These are phyloP conservation scores for Mallotus japonicus DNA, from an alignment of 441 rosid genomes.

Conservation along the genomic window DNA sequence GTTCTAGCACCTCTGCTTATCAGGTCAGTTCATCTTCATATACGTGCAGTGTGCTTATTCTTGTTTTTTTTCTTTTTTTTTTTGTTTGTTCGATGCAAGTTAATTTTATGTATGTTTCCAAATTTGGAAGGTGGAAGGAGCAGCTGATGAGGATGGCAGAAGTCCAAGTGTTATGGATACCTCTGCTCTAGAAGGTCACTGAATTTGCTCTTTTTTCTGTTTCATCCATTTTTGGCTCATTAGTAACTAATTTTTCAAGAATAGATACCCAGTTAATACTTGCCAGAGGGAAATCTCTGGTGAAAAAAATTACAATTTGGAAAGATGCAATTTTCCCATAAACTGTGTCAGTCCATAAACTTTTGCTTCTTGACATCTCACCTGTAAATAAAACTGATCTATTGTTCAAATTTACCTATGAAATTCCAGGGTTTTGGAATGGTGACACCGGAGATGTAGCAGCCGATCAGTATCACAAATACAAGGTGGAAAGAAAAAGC, in stretches of 20 bases:
- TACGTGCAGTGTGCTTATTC: no score
- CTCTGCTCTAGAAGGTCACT: slow-evolving; percentile 40
- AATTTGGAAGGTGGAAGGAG: slow-evolving; percentile 58
- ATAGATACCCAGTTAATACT: no score
- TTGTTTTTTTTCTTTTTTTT: neutral
- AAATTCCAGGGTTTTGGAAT: slow-evolving; percentile 32
- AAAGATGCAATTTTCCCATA: no score
- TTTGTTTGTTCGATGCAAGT: neutral
- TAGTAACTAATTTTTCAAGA: no score
- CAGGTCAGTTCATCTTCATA: slow-evolving; percentile 34
- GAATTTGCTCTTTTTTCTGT: neutral
- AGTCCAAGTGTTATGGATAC: slow-evolving; percentile 64
- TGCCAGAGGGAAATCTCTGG: no score
- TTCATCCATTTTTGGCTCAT: no score
- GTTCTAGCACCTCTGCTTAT: slow-evolving; percentile 57
- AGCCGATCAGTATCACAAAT: slow-evolving; percentile 65
- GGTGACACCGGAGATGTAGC: slow-evolving; percentile 50
- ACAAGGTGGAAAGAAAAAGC: slow-evolving; percentile 38
- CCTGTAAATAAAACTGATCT: no score
- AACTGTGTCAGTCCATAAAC: no score
- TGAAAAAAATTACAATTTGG: no score
- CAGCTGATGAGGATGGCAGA: slow-evolving; percentile 61
- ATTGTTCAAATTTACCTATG: neutral
- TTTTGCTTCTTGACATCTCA: no score
- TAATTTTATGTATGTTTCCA: neutral